These are phyloP conservation scores for Penicillium steckii DNA, from an alignment of 495 filamentous ascomycete species.

Conservation along the genomic window DNA sequence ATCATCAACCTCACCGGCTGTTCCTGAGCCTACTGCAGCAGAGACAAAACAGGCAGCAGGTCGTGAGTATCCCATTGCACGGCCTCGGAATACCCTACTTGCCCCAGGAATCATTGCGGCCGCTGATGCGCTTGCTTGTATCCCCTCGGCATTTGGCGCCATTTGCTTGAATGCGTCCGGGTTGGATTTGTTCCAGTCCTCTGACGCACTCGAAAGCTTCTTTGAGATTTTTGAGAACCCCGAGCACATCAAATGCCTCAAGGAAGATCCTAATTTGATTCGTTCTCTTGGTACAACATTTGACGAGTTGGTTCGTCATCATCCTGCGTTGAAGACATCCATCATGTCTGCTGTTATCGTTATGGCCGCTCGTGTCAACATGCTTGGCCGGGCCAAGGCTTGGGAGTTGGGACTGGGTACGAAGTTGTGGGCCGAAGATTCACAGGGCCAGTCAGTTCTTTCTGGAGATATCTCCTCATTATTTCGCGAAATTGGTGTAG, in stretches of 20 bases:
- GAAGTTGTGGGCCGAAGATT: constrained; percentile 67
- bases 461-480: constrained; percentile 34
- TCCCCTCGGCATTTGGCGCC: constrained; percentile 86
- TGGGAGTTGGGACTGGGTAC: constrained; percentile 68
- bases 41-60: constrained; percentile 19
- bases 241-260: constrained; percentile 80
- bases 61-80: constrained; percentile 35
- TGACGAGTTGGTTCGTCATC: constrained; percentile 92
- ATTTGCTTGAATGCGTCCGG: constrained; percentile 88
- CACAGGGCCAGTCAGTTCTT: constrained; percentile 29
- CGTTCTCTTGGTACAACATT: constrained; percentile 73
- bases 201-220: constrained; percentile 76
- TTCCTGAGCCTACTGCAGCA: constrained; percentile 14
- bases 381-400: constrained; percentile 67
- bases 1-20: constrained; percentile 14
- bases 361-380: constrained; percentile 76
- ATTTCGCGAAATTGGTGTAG: constrained; percentile 34
- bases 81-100: constrained; percentile 41
- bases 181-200: constrained; percentile 85
- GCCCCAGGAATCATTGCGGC: constrained; percentile 79
- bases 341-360: constrained; percentile 78
- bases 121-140: constrained; percentile 77
- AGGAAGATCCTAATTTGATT: constrained; percentile 58
- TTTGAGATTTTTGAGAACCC: constrained; percentile 94
- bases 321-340: constrained; percentile 74